phyloP scores from a whole-genome alignment of 2,329 filamentous ascomycete genomes.

The Myriosclerotinia curreyana region DNA sequence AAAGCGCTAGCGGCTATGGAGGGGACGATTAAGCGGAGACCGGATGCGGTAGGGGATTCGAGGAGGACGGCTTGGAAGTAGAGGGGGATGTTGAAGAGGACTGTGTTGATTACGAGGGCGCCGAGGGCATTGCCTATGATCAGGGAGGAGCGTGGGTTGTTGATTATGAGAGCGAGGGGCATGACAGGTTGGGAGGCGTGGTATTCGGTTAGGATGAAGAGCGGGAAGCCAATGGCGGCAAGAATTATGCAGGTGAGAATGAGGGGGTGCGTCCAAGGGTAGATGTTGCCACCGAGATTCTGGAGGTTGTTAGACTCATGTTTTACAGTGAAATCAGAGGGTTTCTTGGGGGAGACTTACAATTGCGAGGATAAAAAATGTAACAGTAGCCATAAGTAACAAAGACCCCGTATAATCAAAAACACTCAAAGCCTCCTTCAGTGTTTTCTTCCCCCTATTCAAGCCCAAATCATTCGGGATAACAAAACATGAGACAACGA shows the following conservation, averaged over 20 bases:
- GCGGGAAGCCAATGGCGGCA: conserved; percentile 48
- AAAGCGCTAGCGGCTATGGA: conserved; percentile 53
- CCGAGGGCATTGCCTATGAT: conserved; percentile 55
- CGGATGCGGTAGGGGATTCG: conserved; percentile 65
- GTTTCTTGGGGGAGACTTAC: conserved; percentile 40
- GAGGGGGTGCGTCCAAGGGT: conserved; percentile 60
- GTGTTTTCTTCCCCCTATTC: conserved; percentile 44
- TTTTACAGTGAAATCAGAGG: neutral
- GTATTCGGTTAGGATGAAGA: conserved; percentile 53
- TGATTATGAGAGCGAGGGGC: conserved; percentile 53
- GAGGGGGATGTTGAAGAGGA: conserved; percentile 63
- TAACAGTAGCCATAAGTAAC: conserved; percentile 51
- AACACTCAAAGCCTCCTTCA: conserved; percentile 50
- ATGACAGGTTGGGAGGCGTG: conserved; percentile 55
- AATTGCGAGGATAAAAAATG: conserved; percentile 56
- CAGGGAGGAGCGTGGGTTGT: conserved; percentile 53
- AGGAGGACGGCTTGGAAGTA: conserved; percentile 76
- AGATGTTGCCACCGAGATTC: conserved; percentile 62
- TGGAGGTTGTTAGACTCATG: conserved; percentile 33
- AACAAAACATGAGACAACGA: conserved; percentile 46
- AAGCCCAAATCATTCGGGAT: conserved; percentile 55
- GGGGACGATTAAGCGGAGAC: conserved; percentile 67
- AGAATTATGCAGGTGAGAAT: conserved; percentile 51
- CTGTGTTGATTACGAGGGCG: conserved; percentile 52
- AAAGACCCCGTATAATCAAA: conserved; percentile 58